These are phyloP conservation scores for Aspergillus sp. DNA, from an alignment of 2,329 filamentous ascomycete genomes.

Conservation along the genomic window DNA sequence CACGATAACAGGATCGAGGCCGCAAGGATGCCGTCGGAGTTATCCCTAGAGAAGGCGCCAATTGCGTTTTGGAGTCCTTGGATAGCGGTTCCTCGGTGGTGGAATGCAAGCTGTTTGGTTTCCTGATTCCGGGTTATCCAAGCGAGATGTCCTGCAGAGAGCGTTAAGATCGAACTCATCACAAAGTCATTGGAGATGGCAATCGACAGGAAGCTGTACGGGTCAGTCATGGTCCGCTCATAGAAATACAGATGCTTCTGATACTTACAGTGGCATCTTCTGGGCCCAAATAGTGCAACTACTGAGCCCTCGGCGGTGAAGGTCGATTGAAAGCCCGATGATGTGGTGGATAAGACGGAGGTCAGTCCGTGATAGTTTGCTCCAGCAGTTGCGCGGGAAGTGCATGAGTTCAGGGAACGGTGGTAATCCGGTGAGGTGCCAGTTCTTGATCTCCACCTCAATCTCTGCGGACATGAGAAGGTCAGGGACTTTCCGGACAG, in stretches of 20 bases:
- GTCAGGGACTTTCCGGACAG: constrained; percentile 55
- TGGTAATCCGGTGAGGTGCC: constrained; percentile 80
- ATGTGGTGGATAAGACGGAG: constrained; percentile 89
- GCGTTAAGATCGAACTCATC: constrained; percentile 88
- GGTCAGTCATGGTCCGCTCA: constrained; percentile 7
- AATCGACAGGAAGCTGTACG: constrained; percentile 71
- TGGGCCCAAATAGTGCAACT: constrained; percentile 90
- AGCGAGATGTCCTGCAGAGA: constrained; percentile 92
- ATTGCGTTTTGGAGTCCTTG: constrained; percentile 88
- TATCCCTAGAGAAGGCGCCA: constrained; percentile 76
- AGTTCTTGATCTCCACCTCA: constrained; percentile 75
- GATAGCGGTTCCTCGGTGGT: constrained; percentile 81
- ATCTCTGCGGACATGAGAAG: constrained; percentile 86
- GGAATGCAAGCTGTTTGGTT: constrained; percentile 83
- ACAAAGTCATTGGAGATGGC: constrained; percentile 82
- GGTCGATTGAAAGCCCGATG: constrained; percentile 78
- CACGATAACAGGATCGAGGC: constrained; percentile 90
- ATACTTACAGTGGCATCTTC: constrained; percentile 82
- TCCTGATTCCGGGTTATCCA: constrained; percentile 84
- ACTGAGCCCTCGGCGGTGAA: constrained; percentile 73
- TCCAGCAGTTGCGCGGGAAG: constrained; percentile 71
- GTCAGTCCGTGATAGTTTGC: constrained; percentile 72
- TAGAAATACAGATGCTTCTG: background rate
- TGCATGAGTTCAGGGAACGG: constrained; percentile 81
- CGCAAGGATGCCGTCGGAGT: constrained; percentile 87